Base-by-base conservation (phyloP, 495 filamentous ascomycete species). In the Talaromyces thailandensis region DNA sequence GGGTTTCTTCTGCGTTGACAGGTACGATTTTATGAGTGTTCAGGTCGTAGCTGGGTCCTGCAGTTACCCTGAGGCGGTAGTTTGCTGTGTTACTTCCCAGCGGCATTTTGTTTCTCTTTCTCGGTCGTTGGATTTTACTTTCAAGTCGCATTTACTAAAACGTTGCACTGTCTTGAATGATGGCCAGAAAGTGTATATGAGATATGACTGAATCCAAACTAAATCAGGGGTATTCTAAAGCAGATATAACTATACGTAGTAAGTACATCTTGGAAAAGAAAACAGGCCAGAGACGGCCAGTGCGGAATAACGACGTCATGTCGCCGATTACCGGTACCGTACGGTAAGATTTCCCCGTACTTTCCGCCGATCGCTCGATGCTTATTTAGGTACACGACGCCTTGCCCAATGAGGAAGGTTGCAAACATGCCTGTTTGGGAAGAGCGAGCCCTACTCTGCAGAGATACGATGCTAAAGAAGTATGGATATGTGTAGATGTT, bases 41-140 rank as follows among this genome's bases (percentile, higher is more conserved):
- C 25, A 72, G 66, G 70, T 92, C 82, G 75, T 96, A 93, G 25
- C 77, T 75, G 9, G 88, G 79, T 4, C 93, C 93, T 9, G 90
- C 89, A 7, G 76, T 74, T 56, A 80, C 73, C 58, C 68, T 69
- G 7, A 80, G 60, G n/a, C 76, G 74, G 60, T 75, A 75, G 52
- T 73, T 68, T 4, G 68, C 56, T 25, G 68, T 21, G 12, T 0
- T 28, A 14, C 14, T 23, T 9, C 51, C 51, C 51, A 26, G 1
- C 24, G 24, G 24, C 50, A 52, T 52, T 26, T 52, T 55, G 21
- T 26, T 48, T 48, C 43, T 21, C 43, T 48, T 48, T 21, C 43
- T 8, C 3, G 5, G 0, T 18, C 7, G 43, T 9, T 48, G n/a
- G 21, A 48, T 5, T 12, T 40, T 11, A 6, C 31, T 40, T 16